phyloP scores from a whole-genome alignment of 1,284 basidiomycete genomes.

The Anthracocystis walkeri region DNA sequence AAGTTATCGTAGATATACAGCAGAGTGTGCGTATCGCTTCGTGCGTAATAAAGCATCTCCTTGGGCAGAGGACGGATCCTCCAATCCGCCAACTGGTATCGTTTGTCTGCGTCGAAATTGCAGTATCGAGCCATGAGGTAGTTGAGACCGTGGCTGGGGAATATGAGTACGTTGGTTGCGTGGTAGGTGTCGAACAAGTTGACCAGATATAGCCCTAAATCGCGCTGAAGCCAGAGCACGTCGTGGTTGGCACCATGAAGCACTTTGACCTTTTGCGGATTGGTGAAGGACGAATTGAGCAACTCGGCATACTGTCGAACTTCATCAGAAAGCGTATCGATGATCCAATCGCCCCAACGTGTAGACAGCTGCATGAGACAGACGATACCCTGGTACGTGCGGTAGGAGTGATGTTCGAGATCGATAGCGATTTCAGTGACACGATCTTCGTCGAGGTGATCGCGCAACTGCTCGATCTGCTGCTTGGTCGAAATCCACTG shows the following conservation, averaged over 20 bases:
- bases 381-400: constrained; percentile 86
- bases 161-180: constrained; percentile 80
- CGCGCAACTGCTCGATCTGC: constrained; percentile 77
- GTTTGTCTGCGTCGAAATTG: constrained; percentile 91
- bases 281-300: constrained; percentile 78
- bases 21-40: constrained; percentile 94
- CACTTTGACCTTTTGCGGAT: constrained; percentile 86
- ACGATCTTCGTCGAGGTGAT: constrained; percentile 70
- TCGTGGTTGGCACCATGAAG: constrained; percentile 92
- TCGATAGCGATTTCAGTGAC: constrained; percentile 90
- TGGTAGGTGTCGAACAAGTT: constrained; percentile 97
- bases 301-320: constrained; percentile 81
- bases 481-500: constrained; percentile 78
- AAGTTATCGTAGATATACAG: constrained; percentile 92
- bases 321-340: constrained; percentile 78
- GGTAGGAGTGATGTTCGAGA: constrained; percentile 89
- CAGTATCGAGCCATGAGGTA: constrained; percentile 89
- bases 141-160: constrained; percentile 84
- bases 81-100: constrained; percentile 97
- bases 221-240: constrained; percentile 94
- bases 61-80: constrained; percentile 86
- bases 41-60: constrained; percentile 91
- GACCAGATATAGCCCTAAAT: constrained; percentile 92
- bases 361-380: constrained; percentile 89
- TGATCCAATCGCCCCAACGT: constrained; percentile 83